phyloP scores from a whole-genome alignment of 2,329 filamentous ascomycete genomes.

The Chaetomium strumarium region DNA sequence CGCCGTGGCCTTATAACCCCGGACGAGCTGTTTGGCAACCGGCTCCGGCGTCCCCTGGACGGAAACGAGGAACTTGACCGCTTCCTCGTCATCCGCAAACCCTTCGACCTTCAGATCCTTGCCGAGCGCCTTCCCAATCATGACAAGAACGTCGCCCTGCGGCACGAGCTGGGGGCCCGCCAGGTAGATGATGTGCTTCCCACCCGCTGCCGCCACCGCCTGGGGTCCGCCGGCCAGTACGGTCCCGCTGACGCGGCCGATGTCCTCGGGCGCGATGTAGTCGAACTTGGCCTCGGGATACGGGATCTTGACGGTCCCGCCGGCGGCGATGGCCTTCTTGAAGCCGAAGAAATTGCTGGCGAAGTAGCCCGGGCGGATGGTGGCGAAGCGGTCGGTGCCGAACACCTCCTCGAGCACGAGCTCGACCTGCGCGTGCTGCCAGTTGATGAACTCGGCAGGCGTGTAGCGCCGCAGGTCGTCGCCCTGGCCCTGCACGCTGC shows the following conservation, averaged over 20 bases:
- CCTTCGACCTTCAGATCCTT: background rate
- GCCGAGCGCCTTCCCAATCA: background rate
- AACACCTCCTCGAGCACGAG: constrained; percentile 37
- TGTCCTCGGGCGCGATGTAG: constrained; percentile 38
- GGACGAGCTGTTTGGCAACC: background rate
- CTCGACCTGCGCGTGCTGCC: constrained; percentile 40
- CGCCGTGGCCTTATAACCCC: background rate
- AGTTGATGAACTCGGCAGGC: constrained; percentile 32
- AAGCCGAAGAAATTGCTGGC: constrained; percentile 35
- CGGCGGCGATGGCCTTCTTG: constrained; percentile 25
- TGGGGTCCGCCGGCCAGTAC: constrained; percentile 28
- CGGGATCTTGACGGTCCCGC: constrained; percentile 29
- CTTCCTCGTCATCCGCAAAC: background rate
- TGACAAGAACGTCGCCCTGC: background rate
- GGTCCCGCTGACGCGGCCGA: constrained; percentile 38
- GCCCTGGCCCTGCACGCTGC: constrained; percentile 24
- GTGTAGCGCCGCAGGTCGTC: constrained; percentile 25
- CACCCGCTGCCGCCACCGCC: background rate
- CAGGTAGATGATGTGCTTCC: background rate
- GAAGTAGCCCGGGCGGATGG: constrained; percentile 39
- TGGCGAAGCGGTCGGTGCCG: constrained; percentile 32
- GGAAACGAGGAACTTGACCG: background rate
- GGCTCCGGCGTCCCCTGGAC: background rate
- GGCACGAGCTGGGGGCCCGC: background rate
- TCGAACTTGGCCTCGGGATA: constrained; percentile 32